These are phyloP conservation scores for Phaeomoniella chlamydospora DNA, from an alignment of 2,329 filamentous ascomycete species.

Conservation along the genomic window DNA sequence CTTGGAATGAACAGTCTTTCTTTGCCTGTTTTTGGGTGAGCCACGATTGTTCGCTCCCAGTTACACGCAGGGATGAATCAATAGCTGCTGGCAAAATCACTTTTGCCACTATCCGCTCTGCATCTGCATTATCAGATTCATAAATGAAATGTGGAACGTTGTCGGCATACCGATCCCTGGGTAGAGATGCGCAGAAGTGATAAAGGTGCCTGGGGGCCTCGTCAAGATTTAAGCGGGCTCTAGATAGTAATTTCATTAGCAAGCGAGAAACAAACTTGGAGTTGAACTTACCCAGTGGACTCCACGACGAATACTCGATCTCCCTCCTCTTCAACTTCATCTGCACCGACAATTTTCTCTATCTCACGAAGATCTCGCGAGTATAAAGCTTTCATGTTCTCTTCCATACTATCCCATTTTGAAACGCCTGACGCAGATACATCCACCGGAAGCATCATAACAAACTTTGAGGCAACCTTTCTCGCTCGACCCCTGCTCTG, in stretches of 20 bases:
- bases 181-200: conserved; percentile 61
- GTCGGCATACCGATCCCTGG: conserved; percentile 45
- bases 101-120: conserved; percentile 6
- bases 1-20: conserved; percentile 72
- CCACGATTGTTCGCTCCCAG: conserved; percentile 45
- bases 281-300: conserved; percentile 23
- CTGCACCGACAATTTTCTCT: conserved; percentile 29
- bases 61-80: conserved; percentile 42
- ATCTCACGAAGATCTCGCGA: conserved; percentile 46
- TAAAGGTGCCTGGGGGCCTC: conserved; percentile 63
- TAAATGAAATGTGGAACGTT: conserved; percentile 54
- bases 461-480: conserved; percentile 39
- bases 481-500: conserved; percentile 52
- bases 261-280: conserved; percentile 11
- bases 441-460: conserved; percentile 29
- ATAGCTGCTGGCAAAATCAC: conserved; percentile 61
- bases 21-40: conserved; percentile 54
- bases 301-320: conserved; percentile 24
- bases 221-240: conserved; percentile 56
- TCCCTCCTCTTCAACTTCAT: conserved; percentile 29
- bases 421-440: conserved; percentile 18
- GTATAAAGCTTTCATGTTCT: conserved; percentile 57
- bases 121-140: conserved; percentile 22
- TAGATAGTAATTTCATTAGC: conserved; percentile 11
- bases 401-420: conserved; percentile 55